phyloP scores from a whole-genome alignment of 2,329 filamentous ascomycete species.

The Diaporthe batatas region DNA sequence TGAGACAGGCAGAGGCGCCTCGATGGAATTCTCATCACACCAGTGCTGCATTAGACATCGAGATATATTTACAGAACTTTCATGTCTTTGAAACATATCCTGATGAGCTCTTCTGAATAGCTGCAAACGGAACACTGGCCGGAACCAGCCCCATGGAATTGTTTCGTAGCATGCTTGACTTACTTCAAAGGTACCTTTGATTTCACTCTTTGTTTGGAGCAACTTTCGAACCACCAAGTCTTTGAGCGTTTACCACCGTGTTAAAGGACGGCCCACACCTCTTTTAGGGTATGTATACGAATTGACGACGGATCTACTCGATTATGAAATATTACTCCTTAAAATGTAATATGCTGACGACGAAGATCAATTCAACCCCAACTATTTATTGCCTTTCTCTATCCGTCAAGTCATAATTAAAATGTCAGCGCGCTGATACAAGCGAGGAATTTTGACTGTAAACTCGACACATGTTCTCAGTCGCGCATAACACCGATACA shows the following conservation, averaged over 20 bases:
- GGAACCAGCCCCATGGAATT: not conserved
- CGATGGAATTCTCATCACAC: not conserved
- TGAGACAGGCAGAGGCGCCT: not conserved
- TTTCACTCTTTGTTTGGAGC: not conserved
- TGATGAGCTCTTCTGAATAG: not conserved
- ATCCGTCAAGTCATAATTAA: not conserved
- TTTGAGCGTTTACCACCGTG: not conserved
- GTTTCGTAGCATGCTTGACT: not conserved
- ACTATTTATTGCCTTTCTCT: not conserved
- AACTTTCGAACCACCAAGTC: not conserved
- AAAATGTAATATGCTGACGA: not conserved
- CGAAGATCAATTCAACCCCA: no score
- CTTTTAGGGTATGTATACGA: not conserved
- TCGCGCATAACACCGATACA: not conserved
- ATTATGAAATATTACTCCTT: not conserved
- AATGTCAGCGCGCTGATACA: not conserved
- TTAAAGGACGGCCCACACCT: not conserved
- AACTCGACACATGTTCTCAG: not conserved
- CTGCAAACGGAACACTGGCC: not conserved
- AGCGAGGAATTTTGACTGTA: not conserved
- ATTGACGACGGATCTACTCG: not conserved
- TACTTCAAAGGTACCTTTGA: not conserved
- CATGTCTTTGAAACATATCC: not conserved
- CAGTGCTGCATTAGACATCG: not conserved
- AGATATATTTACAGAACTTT: not conserved